Base-by-base conservation (phyloP, 2,329 filamentous ascomycete genomes). In the Colletotrichum musicola region DNA sequence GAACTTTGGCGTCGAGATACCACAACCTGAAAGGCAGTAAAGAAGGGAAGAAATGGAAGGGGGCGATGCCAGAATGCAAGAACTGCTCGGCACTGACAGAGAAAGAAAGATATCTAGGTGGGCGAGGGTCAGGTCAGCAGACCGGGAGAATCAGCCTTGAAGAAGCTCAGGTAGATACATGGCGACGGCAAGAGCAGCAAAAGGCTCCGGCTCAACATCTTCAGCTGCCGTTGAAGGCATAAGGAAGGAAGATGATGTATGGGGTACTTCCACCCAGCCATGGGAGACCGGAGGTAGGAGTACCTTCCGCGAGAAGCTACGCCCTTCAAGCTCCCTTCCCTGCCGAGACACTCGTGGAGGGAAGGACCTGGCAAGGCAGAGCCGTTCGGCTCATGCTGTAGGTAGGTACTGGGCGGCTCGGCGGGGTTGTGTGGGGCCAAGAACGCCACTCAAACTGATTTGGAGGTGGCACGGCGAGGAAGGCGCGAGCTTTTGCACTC, bases 281-380 rank as follows among this genome's bases (percentile, higher is more conserved):
- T 18, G 6, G 27, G 1, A 50, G 25, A 35, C 7, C 30, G 30
- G 40, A 35, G 54, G 53, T 13, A 27, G 44, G 35, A n/a, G 35
- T n/a, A 51, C 30, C 57, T 44, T n/a, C 30, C 13, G 40, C 14
- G 16, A 3, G 40, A 14, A 42, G 13, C 16, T n/a, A 14, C 6
- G 40, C 16, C 4, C 40, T 42, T n/a, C 40, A 61, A 56, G 50
- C 25, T 13, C 18, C 40, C 44, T 64, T 57, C 20, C 53, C 18
- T 7, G 50, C 49, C 40, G 27, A 49, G 42, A 14, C 47, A 53
- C 25, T 44, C 2, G 25, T 62, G 49, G 40, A 53, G 42, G 49
- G 56, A 65, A 65, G 49, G 62, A 60, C 38, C 38, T 49, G 50
- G 38, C 38, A 56, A n/a, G 49, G 38, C 14, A 54, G 38, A 40